Evolutionary conservation across 192 early-diverging fungal species (phyloP).

Genomic region (Backusella luteola): DNA sequence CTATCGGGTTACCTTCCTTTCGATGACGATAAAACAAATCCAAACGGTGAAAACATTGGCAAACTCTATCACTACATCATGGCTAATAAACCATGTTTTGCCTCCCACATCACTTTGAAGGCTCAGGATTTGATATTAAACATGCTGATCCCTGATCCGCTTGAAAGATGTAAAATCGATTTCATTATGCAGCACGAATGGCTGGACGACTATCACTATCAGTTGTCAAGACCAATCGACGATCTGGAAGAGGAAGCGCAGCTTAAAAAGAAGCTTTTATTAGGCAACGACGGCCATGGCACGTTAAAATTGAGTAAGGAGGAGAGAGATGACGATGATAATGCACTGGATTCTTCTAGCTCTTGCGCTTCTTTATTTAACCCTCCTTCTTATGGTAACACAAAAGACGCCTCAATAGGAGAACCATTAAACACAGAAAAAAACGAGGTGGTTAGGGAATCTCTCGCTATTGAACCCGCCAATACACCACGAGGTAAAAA

Average conservation of each 20-base stretch:
- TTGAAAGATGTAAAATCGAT: slow-evolving; percentile 64
- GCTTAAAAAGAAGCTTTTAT: neutral
- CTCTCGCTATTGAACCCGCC: neutral
- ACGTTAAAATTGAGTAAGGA: neutral
- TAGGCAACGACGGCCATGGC: neutral
- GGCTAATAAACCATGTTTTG: slow-evolving; percentile 74
- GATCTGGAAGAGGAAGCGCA: slow-evolving; percentile 18
- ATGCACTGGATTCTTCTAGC: neutral
- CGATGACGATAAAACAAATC: slow-evolving; percentile 85
- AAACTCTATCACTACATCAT: slow-evolving; percentile 81
- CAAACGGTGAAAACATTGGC: slow-evolving; percentile 85
- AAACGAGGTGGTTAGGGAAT: neutral
- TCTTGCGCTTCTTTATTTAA: neutral
- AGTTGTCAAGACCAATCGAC: neutral
- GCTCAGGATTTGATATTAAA: slow-evolving; percentile 76
- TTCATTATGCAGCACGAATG: slow-evolving; percentile 70
- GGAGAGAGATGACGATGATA: neutral
- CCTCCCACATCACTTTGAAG: slow-evolving; percentile 69
- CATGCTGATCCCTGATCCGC: slow-evolving; percentile 90
- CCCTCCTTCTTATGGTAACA: slow-evolving; percentile 6
- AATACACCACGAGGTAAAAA: neutral
- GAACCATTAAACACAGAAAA: neutral
- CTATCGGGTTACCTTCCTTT: slow-evolving; percentile 84
- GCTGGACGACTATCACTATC: neutral
- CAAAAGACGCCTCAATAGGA: slow-evolving; percentile 4